A percentile compares a stretch with the other conserved stretches of the same genome.
Conservation (phyloP, 2,329 filamentous ascomycete species). For the Knufia petricola region DNA sequence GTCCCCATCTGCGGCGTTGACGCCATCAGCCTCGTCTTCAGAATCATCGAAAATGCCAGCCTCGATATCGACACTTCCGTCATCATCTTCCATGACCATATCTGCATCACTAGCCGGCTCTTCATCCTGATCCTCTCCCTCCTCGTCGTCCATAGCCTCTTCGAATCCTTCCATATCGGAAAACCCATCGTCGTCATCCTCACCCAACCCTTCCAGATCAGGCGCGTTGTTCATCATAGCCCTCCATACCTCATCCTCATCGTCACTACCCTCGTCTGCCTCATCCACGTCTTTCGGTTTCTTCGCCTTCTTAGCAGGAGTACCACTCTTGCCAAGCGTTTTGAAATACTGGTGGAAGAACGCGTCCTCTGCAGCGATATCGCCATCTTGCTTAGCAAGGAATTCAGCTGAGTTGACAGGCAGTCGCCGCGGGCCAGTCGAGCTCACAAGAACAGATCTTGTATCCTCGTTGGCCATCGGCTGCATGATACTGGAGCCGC, state of each 20-base stretch:
- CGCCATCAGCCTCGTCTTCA: conserved; percentile 37
- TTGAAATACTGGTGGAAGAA: conserved; percentile 99
- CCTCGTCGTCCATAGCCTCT: conserved; percentile 37
- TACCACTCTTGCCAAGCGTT: conserved; percentile 55
- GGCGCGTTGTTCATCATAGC: conserved; percentile 73
- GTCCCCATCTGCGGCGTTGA: conserved; percentile 44
- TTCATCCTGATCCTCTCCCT: conserved; percentile 36
- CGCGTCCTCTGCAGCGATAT: conserved; percentile 82
- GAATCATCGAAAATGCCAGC: conserved; percentile 31
- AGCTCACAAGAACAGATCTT: conserved; percentile 51
- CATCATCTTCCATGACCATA: conserved; percentile 20
- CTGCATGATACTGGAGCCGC: conserved; percentile 93
- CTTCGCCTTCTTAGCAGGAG: conserved; percentile 40
- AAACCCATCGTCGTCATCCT: conserved; percentile 50
- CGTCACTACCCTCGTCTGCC: conserved; percentile 45
- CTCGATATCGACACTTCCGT: conserved; percentile 23
- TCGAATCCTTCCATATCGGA: conserved; percentile 37
- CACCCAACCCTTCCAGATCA: conserved; percentile 58
- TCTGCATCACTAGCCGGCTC: conserved; percentile 33
- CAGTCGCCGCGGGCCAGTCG: conserved; percentile 44
- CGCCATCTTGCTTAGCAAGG: conserved; percentile 80
- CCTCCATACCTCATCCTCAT: conserved; percentile 82
- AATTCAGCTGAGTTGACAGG: conserved; percentile 80
- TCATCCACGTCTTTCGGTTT: conserved; percentile 32
- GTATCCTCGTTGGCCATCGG: conserved; percentile 61